Evolutionary conservation across 2,329 filamentous ascomycete genomes (phyloP).

Genomic region (Teratosphaeria viscida): DNA sequence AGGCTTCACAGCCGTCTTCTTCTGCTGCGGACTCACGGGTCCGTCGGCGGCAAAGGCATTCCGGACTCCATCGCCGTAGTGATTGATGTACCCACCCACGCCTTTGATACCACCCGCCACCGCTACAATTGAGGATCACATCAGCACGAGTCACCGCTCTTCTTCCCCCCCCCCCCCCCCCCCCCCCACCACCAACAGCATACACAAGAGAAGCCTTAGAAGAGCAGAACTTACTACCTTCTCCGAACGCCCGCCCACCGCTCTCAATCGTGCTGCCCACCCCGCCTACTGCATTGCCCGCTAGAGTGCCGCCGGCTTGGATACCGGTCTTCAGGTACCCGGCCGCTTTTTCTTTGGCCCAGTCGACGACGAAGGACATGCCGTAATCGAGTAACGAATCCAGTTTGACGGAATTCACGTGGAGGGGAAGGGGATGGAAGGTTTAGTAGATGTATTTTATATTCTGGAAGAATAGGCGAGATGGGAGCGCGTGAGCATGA

Average conservation of each 20-base stretch:
- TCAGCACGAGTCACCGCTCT: not conserved
- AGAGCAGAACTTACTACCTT: conserved; percentile 18
- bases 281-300: conserved; percentile 28
- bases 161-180: too few species aligned
- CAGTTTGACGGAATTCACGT: not conserved
- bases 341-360: conserved; percentile 22
- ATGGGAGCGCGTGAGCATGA: not conserved
- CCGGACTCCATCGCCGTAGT: conserved; percentile 23
- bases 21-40: conserved; percentile 11
- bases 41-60: conserved; percentile 23
- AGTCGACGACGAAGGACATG: conserved; percentile 19
- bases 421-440: not conserved
- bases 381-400: not conserved
- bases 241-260: conserved; percentile 22
- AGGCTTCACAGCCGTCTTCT: conserved; percentile 13
- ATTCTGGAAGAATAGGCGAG: not conserved
- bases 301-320: conserved; percentile 27
- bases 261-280: conserved; percentile 25
- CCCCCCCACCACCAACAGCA: too few species aligned
- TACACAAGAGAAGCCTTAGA: not conserved
- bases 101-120: conserved; percentile 25
- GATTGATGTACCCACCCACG: conserved; percentile 25
- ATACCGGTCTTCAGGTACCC: conserved; percentile 24
- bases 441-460: not conserved
- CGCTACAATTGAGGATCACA: conserved; percentile 14